Base-by-base conservation (phyloP, 768 basidiomycete genomes). In the Phlebiopsis flavidoalba region DNA sequence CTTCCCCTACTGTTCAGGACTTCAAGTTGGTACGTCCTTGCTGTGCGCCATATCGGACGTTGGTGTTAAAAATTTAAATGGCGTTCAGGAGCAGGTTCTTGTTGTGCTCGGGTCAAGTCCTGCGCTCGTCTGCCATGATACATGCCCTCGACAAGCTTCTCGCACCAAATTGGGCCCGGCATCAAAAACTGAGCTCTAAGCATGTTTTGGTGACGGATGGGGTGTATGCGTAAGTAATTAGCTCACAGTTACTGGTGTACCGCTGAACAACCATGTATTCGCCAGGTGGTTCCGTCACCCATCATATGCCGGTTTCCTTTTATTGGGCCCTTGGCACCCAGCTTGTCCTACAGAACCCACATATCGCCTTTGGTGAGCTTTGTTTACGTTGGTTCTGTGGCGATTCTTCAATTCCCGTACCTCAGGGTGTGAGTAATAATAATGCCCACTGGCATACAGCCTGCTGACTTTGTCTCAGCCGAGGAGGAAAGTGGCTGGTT, bases 261-360 rank as follows among this genome's bases (percentile, higher is more conserved):
- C 11, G n/a, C 10, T 56, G 3, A n/a, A 40, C 55, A 52, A 46
- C 31, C 17, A 10, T 45, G 22, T 72, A 65, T 24, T 58, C 3
- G 6, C 47, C 65, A 93, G 92, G 7, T 90, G 84, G 84, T 88
- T 87, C 62, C 85, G 97, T 14, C 97, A 99, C 74, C 97, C 97
- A 11, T 97, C 96, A 0, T 99, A 99, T 66, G 84, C 92, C 1
- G 97, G 95, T 1, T 99, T 98, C 78, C n/a, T 96, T 91, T 73
- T 98, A 96, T 72, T 98, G 97, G 97, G 95, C 94, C 0, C 69
- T 99, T 26, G 94, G 95, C 1, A 97, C 94, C 0, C 97, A 99
- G 71, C 74, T 98, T 40, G 83, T 93, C 0, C 79, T 98, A 21
- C 94, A 94, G 69, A 99, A 98, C 70, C 83, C 90, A 0, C 33